Base-by-base conservation (phyloP, 2,329 filamentous ascomycete genomes). In the Blumeriella jaapii region DNA sequence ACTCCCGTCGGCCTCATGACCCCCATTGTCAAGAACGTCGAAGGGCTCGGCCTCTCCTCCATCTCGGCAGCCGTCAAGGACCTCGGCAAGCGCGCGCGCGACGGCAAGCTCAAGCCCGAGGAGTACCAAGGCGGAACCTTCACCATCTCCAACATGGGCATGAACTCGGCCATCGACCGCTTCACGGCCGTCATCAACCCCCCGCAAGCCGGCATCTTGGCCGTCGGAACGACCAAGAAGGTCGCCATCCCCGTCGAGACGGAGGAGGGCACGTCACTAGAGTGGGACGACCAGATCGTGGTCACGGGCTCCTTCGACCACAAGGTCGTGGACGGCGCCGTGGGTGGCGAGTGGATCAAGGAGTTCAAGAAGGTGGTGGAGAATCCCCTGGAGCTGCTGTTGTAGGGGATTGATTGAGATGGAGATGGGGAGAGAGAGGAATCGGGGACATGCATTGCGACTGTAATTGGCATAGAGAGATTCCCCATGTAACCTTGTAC, bases 81-180 rank as follows among this genome's bases (percentile, higher is more conserved):
- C 57, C 82, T 98, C 37, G 87, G 87, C 59, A 94, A 93, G 77
- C 84, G 85, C 60, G 91, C 91, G 45, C 78, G 86, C 44, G 91
- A 96, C 52, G 83, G 84, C 66, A 98, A 96, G 78, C 82, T 98
- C 54, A 96, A 96, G 80, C 91, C 91, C 30, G 89, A 98, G 63
- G 87, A 98, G 67, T 98, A 93, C 77, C 89, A 95, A 71, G 91
- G 91, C 38, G 91, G 91, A 60, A 93, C 85, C 60, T 94, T 98
- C 67, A 95, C 89, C 62, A 96, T 98, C 65, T 93, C 84, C 67
- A 98, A 98, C 77, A 93, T 98, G 91, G 91, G 91, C 63, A 98
- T 98, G 91, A 98, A 98, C 74, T 58, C 78, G 30, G 89, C 91
- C 32, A 80, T 98, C 45, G 87, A 96, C 65, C 77, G 87, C 60